Base-by-base conservation (phyloP, 1,139 yeast species). In the Sugiyamaella grinbergsii region DNA sequence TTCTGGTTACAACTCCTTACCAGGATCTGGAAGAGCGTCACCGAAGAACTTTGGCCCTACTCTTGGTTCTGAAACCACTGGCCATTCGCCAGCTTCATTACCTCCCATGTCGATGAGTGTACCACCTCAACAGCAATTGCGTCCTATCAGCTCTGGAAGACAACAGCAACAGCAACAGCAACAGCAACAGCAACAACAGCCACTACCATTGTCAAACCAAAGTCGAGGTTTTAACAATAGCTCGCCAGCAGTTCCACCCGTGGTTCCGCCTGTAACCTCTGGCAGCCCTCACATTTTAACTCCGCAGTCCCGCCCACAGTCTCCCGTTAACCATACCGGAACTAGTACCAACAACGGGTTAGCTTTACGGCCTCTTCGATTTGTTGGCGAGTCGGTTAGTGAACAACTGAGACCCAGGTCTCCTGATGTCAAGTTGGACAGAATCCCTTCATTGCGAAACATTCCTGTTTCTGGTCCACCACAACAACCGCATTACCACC, bases 371-470 rank as follows among this genome's bases (percentile, higher is more conserved):
- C 53, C 50, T 6, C 40, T 45, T 22, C 36, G 50, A 10, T 49
- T 43, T 34, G 3, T 8, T 2, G 56, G 61, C 2, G 63, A 58
- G 32, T 54, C 58, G 24, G 58, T 66, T 63, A 65, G 69, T 49
- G 71, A 68, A 56, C 68, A 65, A 52, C 56, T 66, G 47, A 58
- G 67, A 16, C 71, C 71, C 18, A 56, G 64, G 19, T 59, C 67
- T 1, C 67, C 62, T 2, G 65, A 67, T 10, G 64, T 62, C 10
- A 53, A 58, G n/a, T 52, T 61, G 29, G 71, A 68, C 24, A 55
- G 63, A 23, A 67, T 68, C 23, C 71, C 70, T 16, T 62, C 65
- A 5, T 51, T 67, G 41, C 52, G 59, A 23, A 61, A 55, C 13
- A 31, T 55, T 16, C 39, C 50, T 22, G 34, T 31, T 28, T 15